Evolutionary conservation across 208 protist genomes (phyloP), one percentile per base, ranked within the genome.

Genomic region (Crithidia thermophila): DNA sequence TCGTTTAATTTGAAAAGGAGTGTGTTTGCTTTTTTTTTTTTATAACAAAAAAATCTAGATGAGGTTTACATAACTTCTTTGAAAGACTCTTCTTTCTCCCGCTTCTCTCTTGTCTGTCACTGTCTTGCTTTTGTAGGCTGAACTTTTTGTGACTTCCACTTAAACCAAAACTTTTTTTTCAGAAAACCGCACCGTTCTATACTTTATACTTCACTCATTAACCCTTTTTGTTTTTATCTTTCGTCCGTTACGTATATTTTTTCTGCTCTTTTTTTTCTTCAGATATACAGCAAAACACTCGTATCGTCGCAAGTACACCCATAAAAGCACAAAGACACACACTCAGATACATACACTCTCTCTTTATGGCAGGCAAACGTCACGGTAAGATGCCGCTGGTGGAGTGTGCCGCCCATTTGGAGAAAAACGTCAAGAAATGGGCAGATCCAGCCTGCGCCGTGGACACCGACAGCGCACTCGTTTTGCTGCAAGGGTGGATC

Each of bases 381-480:
- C 1, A 31, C 16, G 6, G 55, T n/a, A 31, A 9, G 40, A 36
- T 33, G 39, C 7, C 25, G 14, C 46, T 74, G 3, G 23, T 46
- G 2, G 61, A 4, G 28, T 74, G 34, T 7, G 59, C 51, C 0
- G 67, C 50, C 2, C 67, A 59, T 58, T 13, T 74, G 49, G 51
- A 61, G 14, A 11, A 31, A 16, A 13, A 5, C 11, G 23, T 61
- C 18, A 30, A 34, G 18, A 28, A 28, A 27, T 74, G 67, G 67
- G 37, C 53, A 8, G 59, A 66, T 10, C 6, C 33, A 28, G 42
- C 25, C 18, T 3, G 10, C 6, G 14, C 61, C 6, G 20, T 53
- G 4, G 33, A 60, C 16, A 0, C 53, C 3, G 67, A 20, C 14
- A 31, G 34, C 1, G 51, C 51, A 0, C 49, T 60, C 2, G 16